phyloP scores from a whole-genome alignment of 2,329 filamentous ascomycete genomes.

The Clonostachys byssicola region DNA sequence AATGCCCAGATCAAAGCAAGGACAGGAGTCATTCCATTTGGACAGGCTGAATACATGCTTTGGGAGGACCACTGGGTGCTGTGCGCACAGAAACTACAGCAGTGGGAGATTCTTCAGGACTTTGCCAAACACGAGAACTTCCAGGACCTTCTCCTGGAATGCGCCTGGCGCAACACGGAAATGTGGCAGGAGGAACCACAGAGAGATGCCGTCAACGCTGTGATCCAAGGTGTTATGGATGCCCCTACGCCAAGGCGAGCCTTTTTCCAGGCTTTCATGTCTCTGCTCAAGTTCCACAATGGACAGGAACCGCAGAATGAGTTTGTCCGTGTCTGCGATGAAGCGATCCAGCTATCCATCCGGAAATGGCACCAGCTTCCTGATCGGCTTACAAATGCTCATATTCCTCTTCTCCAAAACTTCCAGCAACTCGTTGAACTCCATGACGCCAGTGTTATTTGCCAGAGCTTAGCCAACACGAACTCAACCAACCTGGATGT shows the following conservation, averaged over 20 bases:
- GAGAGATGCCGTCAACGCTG: conserved; percentile 82
- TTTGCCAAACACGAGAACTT: conserved; percentile 99
- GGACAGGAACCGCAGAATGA: conserved; percentile 76
- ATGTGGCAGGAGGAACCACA: conserved; percentile 88
- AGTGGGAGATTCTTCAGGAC: conserved; percentile 97
- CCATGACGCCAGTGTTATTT: conserved; percentile 96
- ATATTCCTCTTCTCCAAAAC: conserved; percentile 91
- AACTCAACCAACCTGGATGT: conserved; percentile 81
- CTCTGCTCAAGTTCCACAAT: conserved; percentile 87
- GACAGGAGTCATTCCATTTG: conserved; percentile 93
- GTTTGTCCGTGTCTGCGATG: conserved; percentile 88
- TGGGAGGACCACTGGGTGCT: conserved; percentile 99
- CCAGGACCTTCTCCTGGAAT: conserved; percentile 91
- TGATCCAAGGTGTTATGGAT: conserved; percentile 97
- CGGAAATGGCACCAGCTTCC: conserved; percentile 99
- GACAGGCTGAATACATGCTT: conserved; percentile 94
- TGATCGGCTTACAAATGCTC: conserved; percentile 85
- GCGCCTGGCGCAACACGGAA: conserved; percentile 92
- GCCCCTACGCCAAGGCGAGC: conserved; percentile 88
- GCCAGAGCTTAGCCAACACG: conserved; percentile 81
- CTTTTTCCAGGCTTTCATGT: conserved; percentile 99
- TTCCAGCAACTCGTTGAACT: conserved; percentile 98
- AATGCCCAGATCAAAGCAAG: conserved; percentile 94
- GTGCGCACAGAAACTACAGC: conserved; percentile 95
- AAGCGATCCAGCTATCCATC: conserved; percentile 95